Base-by-base conservation (phyloP, 441 rosid species). In the Lepidium campestre region DNA sequence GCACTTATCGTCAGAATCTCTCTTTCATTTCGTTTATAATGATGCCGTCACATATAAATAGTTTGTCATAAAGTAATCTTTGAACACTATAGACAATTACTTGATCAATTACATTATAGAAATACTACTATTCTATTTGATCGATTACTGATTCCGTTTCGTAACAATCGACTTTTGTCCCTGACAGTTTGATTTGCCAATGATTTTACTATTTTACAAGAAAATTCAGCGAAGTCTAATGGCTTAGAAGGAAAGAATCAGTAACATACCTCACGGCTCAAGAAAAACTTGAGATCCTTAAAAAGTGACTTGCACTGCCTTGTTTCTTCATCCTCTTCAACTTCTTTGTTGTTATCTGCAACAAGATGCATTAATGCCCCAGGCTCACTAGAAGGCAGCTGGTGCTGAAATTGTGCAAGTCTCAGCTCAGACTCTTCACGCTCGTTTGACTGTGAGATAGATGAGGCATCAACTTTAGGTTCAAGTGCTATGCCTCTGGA, bases 401-500 rank as follows among this genome's bases (percentile, higher is more conserved):
- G 98, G 77, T 80, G 91, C 71, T 90, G 98, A 72, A 93, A 87
- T 78, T 93, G 97, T 27, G 98, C 88, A 62, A 93, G 96, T 71
- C 94, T 85, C 45, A 93, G 75, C 47, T 88, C 91, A 65, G 98
- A 88, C 73, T 90, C 94, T 41, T 78, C 82, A 27, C 52, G 73
- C 35, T 62, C 78, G 55, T 65, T 75, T 67, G 73, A 81, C 67
- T 79, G 82, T 57, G 81, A 61, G 42, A 45, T 62, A 60, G 85
- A 77, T 29, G 87, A 76, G 61, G 68, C 56, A 44, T 78, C 79
- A 65, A 59, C 80, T 61, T 66, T 71, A 55, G 80, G 62, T 59
- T 73, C 85, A 53, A 75, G 77, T n/a, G 57, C 12, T 35, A 84
- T 35, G 39, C 78, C 72, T 71, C 73, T 79, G 66, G 85, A 57